Base-by-base conservation (phyloP, 768 basidiomycete genomes). In the Suillus decipiens region DNA sequence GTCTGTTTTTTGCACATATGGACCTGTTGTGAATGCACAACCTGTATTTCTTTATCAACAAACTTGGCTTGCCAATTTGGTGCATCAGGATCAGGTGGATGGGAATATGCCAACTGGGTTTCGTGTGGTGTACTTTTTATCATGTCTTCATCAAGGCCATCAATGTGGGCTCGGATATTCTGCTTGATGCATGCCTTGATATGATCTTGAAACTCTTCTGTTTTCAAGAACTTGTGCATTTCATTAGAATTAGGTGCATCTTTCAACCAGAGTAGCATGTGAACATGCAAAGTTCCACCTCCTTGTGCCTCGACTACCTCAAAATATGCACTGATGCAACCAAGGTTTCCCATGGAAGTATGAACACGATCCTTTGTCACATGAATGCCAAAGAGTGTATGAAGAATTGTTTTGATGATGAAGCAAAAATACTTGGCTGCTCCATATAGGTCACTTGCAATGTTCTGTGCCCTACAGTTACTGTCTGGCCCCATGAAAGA, bases 391-490 rank as follows among this genome's bases (percentile, higher is more conserved):
- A 83, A 76, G 0, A 83, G 33, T 0, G 60, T 62, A 8, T 74
- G 64, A 0, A 83, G 33, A 0, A 84, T 67, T 0, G 69, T 59
- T 0, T 60, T 33, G 2, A 82, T 75, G 0, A 77, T 67, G 41
- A 72, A 72, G 48, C 80, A 71, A 64, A 80, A 83, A 59, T 78
- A 83, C 51, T 76, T 71, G 1, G 80, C 77, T 1, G 81, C 70
- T 0, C 78, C 80, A 63, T 71, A 82, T 6, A 80, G 81, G 66
- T 82, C 78, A 0, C 24, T 41, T 0, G 79, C 77, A 11, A 82
- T 73, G 45, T 74, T 78, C 1, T 63, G 31, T 0, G 68, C 67
- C 0, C 78, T 59, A 19, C 33, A 51, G 2, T 63, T 31, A 0
- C 33, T 50, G 28, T 67, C 64, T 1, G 79, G 78, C 0, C 78